phyloP scores from a whole-genome alignment of 495 filamentous ascomycete genomes.

The Collariella sp. region DNA sequence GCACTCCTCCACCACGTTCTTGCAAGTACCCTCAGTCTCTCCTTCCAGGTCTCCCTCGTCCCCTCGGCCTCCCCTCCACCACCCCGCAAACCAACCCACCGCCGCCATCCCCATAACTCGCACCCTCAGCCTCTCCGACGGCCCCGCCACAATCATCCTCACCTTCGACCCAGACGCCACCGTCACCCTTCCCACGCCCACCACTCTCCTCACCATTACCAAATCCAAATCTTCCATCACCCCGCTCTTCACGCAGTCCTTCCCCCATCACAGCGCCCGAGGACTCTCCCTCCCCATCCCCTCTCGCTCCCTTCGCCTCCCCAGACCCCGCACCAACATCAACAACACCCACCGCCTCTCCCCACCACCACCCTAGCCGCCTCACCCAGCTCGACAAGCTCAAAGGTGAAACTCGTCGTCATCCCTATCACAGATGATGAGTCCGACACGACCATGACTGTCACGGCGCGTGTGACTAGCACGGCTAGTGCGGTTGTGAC shows the following conservation, averaged over 20 bases:
- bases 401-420: not conserved
- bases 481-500: not conserved
- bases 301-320: not conserved
- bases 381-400: not conserved
- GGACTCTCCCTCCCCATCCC: not conserved
- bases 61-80: not conserved
- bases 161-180: constrained; percentile 2
- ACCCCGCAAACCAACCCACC: not conserved
- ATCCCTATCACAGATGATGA: not conserved
- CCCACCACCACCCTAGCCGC: not conserved
- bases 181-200: not conserved
- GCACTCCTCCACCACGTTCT: not conserved
- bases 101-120: constrained; percentile 4
- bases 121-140: not conserved
- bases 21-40: not conserved
- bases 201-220: not conserved
- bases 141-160: not conserved
- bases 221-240: too few species aligned
- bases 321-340: not conserved
- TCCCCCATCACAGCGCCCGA: too few species aligned
- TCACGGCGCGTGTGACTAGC: not conserved
- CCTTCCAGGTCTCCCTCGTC: too few species aligned
- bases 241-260: too few species aligned
- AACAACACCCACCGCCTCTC: not conserved
- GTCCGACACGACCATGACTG: not conserved